Percentiles rank a stretch among this genome's conserved stretches.
These are phyloP conservation scores for Lactarius akahatsu DNA, from an alignment of 768 basidiomycete genomes.

Conservation along the genomic window DNA sequence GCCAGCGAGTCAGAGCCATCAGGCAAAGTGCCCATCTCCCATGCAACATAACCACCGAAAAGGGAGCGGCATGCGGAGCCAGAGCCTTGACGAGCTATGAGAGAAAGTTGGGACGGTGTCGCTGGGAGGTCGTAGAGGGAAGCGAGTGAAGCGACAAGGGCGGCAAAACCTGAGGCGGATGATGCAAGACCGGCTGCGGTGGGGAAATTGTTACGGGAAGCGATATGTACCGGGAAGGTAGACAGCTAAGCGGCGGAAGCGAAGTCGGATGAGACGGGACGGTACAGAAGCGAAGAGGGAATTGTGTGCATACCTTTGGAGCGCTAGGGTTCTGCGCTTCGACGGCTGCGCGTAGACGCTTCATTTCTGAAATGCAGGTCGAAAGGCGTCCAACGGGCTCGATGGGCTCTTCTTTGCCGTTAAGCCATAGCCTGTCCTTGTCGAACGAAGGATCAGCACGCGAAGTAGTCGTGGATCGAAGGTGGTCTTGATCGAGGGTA, in stretches of 20 bases:
- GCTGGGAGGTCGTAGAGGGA: slow-evolving; percentile 80
- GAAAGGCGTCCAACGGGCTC: slow-evolving; percentile 73
- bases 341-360: slow-evolving; percentile 65
- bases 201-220: slow-evolving; percentile 98
- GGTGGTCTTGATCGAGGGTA: slow-evolving; percentile 94
- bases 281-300: slow-evolving; percentile 9
- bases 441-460: slow-evolving; percentile 74
- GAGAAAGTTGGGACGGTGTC: slow-evolving; percentile 77
- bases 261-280: slow-evolving; percentile 19
- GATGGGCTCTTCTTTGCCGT: slow-evolving; percentile 89
- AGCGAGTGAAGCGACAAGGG: slow-evolving; percentile 86
- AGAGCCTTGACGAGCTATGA: slow-evolving; percentile 95
- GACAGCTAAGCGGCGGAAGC: slow-evolving; percentile 52
- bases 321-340: slow-evolving; percentile 67
- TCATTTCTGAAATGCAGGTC: slow-evolving; percentile 88
- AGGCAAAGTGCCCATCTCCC: slow-evolving; percentile 69
- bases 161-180: slow-evolving; percentile 96
- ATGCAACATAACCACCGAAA: slow-evolving; percentile 96
- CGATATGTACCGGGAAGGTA: slow-evolving; percentile 75
- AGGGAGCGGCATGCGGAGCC: slow-evolving; percentile 98
- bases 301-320: slow-evolving; percentile 55
- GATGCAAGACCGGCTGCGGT: slow-evolving; percentile 98
- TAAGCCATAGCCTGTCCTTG: slow-evolving; percentile 88
- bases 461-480: slow-evolving; percentile 91
- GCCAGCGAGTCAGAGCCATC: slow-evolving; percentile 88